Conservation (phyloP, 2,329 filamentous ascomycete species). For the Sarocladium kiliense region DNA sequence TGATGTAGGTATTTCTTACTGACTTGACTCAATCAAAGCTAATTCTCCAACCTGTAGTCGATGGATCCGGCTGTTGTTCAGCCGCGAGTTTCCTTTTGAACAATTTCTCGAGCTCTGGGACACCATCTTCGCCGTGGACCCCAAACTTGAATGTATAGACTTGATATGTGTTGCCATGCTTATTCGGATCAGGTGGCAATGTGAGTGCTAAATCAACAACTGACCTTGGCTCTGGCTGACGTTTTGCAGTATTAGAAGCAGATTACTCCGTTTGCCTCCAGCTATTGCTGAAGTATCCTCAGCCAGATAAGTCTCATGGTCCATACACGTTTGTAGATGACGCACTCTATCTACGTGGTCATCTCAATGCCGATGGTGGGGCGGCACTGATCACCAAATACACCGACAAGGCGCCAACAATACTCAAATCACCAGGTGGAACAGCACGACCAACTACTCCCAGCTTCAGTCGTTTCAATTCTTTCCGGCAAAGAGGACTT, state of each 20-base stretch:
- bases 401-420: constrained; percentile 48
- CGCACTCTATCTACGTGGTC: constrained; percentile 66
- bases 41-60: constrained; percentile 47
- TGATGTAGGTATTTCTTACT: constrained; percentile 62
- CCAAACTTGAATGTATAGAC: constrained; percentile 75
- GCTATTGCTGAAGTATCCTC: constrained; percentile 77
- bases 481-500: constrained; percentile 35
- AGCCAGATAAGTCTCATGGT: constrained; percentile 54
- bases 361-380: constrained; percentile 59
- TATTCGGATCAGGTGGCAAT: constrained; percentile 81
- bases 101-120: constrained; percentile 87
- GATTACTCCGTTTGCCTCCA: constrained; percentile 86
- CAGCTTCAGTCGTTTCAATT: constrained; percentile 25
- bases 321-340: constrained; percentile 82
- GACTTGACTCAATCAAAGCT: background rate
- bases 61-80: constrained; percentile 91
- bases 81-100: constrained; percentile 86
- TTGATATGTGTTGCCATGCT: constrained; percentile 94
- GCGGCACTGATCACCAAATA: constrained; percentile 66
- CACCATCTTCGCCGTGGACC: constrained; percentile 79
- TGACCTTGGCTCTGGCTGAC: background rate
- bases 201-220: constrained; percentile 46
- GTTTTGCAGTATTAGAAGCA: constrained; percentile 63
- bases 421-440: constrained; percentile 19
- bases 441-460: constrained; percentile 27